A percentile compares a stretch with the other conserved stretches of the same genome.
Evolutionary conservation across 305 asterid genomes (phyloP).

Genomic region (Solanum hybrid): DNA sequence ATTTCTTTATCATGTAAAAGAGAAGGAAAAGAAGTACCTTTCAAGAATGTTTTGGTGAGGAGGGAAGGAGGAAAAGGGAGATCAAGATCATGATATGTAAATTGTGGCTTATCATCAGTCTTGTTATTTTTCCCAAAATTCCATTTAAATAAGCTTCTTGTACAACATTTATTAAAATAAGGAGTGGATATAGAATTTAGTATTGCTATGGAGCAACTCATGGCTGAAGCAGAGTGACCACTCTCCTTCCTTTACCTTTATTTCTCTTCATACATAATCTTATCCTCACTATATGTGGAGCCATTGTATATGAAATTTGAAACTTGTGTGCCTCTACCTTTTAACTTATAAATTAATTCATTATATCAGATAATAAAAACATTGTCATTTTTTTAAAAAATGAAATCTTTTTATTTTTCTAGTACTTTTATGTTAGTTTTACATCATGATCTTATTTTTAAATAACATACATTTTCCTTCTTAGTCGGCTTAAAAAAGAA

Average conservation of each 20-base stretch:
- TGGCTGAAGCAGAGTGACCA: background rate
- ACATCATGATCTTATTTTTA: background rate
- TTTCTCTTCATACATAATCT: background rate
- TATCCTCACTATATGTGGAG: background rate
- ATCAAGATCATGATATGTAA: slow-evolving; percentile 39
- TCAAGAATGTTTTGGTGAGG: slow-evolving; percentile 48
- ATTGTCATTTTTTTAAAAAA: background rate
- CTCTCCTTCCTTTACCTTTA: background rate
- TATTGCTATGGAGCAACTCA: background rate
- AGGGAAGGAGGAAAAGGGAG: slow-evolving; percentile 63
- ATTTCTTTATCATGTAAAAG: background rate
- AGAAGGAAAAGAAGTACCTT: slow-evolving; percentile 27
- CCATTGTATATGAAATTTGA: background rate
- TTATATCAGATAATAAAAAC: background rate
- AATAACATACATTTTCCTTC: background rate
- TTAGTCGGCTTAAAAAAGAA: no score
- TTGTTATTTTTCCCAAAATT: slow-evolving; percentile 36
- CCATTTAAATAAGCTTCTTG: slow-evolving; percentile 56
- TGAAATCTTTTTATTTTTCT: background rate
- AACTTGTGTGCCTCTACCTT: background rate
- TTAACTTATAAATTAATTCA: background rate
- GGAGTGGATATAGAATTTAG: background rate
- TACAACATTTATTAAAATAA: background rate
- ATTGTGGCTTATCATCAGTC: slow-evolving; percentile 27
- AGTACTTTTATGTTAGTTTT: background rate